phyloP scores from a whole-genome alignment of 2,329 filamentous ascomycete species.

The Colletotrichum lupini region DNA sequence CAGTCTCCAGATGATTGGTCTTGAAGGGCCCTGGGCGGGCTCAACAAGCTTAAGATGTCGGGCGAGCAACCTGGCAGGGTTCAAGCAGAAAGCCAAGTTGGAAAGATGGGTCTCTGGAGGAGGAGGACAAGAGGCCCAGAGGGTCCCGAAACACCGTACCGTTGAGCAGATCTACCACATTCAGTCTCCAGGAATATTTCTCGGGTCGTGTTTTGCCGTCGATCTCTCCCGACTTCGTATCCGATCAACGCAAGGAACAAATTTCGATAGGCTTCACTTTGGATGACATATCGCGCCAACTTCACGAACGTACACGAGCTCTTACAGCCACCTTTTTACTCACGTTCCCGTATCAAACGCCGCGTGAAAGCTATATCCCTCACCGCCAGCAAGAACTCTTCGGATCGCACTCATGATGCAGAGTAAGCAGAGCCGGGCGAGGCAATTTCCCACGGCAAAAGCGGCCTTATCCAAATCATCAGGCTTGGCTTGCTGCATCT shows the following conservation, averaged over 20 bases:
- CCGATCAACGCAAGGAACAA: neutral
- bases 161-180: neutral
- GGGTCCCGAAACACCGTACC: slow-evolving; percentile 7
- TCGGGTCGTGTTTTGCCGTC: slow-evolving; percentile 1
- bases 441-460: slow-evolving; percentile 26
- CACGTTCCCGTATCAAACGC: neutral
- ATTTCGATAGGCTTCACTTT: neutral
- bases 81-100: neutral
- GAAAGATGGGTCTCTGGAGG: neutral
- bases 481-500: slow-evolving; percentile 5
- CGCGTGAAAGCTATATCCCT: neutral
- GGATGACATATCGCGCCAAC: neutral
- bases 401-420: neutral
- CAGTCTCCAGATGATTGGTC: neutral
- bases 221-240: slow-evolving; percentile 15
- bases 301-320: neutral
- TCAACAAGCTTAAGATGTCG: slow-evolving; percentile 22
- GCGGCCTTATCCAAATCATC: neutral
- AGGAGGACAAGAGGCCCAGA: neutral
- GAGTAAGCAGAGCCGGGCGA: neutral
- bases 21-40: neutral
- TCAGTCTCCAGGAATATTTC: neutral
- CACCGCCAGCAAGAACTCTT: neutral
- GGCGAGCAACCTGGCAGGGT: slow-evolving; percentile 20
- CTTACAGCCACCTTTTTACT: neutral